Evolutionary conservation across 495 filamentous ascomycete species (phyloP).

Genomic region (Aspergillus egyptiacus): DNA sequence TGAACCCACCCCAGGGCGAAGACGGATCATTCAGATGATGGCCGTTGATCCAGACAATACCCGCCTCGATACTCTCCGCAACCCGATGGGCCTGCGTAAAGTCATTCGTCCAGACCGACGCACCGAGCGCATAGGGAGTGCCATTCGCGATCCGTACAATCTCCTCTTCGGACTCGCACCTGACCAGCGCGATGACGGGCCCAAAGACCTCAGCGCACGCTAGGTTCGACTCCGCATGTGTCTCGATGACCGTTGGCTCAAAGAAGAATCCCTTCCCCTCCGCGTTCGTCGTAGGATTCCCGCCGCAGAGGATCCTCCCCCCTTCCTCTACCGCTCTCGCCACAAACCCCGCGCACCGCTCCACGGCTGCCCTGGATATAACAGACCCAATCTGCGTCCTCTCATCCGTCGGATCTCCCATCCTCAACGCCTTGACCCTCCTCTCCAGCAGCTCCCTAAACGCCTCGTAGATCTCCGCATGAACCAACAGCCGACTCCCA

Average conservation of each 20-base stretch:
- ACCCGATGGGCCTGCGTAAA: conserved; percentile 53
- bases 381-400: conserved; percentile 39
- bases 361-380: conserved; percentile 34
- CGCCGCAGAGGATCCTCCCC: conserved; percentile 26
- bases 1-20: conserved; percentile 54
- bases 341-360: conserved; percentile 34
- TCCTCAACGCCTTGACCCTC: conserved; percentile 38
- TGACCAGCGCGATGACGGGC: conserved; percentile 43
- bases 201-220: conserved; percentile 45
- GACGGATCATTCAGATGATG: conserved; percentile 58
- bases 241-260: conserved; percentile 49
- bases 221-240: conserved; percentile 23
- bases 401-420: conserved; percentile 45
- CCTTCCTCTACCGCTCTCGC: conserved; percentile 24
- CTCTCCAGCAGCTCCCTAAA: conserved; percentile 31
- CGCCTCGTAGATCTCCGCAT: conserved; percentile 38
- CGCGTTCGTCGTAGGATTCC: conserved; percentile 29
- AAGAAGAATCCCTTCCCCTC: conserved; percentile 51
- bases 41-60: conserved; percentile 58
- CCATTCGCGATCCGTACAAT: conserved; percentile 43
- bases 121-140: conserved; percentile 47
- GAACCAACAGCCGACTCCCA: conserved; percentile 52
- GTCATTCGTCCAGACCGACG: conserved; percentile 54
- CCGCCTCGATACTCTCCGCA: conserved; percentile 49
- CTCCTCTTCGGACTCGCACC: conserved; percentile 43